phyloP scores from a whole-genome alignment of 2,329 filamentous ascomycete genomes.

The Plenodomus tracheiphilus region DNA sequence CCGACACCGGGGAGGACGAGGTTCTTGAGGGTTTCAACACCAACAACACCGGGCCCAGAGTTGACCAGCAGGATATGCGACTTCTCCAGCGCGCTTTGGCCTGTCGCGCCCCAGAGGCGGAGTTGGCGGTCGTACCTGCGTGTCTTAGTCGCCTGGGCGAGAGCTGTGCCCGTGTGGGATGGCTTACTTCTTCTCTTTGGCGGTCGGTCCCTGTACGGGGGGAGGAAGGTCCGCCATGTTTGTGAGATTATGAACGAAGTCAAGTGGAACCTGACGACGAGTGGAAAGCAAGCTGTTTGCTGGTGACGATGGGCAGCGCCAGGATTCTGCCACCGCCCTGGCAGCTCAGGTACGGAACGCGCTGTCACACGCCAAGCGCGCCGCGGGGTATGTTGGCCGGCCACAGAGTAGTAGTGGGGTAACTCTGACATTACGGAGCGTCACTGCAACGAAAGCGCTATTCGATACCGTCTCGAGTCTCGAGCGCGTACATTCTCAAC shows the following conservation, averaged over 20 bases:
- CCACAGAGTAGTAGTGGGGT: background rate
- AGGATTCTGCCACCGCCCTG: background rate
- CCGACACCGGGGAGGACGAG: slow-evolving; percentile 93
- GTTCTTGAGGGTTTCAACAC: slow-evolving; percentile 92
- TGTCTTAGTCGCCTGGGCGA: slow-evolving; percentile 44
- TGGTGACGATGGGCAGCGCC: background rate
- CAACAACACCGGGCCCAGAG: slow-evolving; percentile 81
- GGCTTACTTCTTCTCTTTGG: slow-evolving; percentile 56
- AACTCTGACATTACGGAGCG: background rate
- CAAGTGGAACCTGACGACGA: background rate
- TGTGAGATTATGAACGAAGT: background rate
- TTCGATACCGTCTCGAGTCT: background rate
- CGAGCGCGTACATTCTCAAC: background rate
- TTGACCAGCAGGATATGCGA: slow-evolving; percentile 92
- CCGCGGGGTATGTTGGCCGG: background rate
- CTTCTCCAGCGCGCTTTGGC: slow-evolving; percentile 86
- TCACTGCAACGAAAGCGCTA: background rate
- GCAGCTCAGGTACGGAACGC: slow-evolving; percentile 7
- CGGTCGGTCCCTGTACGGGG: slow-evolving; percentile 46
- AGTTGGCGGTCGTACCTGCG: slow-evolving; percentile 86
- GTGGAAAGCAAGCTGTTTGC: slow-evolving; percentile 4
- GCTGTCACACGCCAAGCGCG: slow-evolving; percentile 12
- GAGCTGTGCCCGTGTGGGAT: slow-evolving; percentile 1
- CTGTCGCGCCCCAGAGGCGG: slow-evolving; percentile 89
- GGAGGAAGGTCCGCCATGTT: slow-evolving; percentile 45